Conservation (phyloP, 495 filamentous ascomycete species). For the Amphirosellinia nigrospora region DNA sequence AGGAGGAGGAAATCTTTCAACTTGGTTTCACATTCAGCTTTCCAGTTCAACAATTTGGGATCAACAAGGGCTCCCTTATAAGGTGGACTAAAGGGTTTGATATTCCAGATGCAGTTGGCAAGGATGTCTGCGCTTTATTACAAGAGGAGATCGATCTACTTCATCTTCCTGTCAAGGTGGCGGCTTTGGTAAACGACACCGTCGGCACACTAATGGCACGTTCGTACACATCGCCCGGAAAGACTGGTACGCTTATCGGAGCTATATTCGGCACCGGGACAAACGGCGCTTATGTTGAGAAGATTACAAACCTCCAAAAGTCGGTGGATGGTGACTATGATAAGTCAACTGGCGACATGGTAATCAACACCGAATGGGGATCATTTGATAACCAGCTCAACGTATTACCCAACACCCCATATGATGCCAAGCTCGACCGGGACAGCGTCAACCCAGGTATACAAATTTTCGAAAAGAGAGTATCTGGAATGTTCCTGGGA, state of each 20-base stretch:
- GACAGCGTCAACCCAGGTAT: constrained; percentile 90
- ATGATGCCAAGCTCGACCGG: constrained; percentile 79
- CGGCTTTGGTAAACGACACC: constrained; percentile 95
- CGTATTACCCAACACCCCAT: constrained; percentile 83
- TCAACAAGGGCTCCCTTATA: constrained; percentile 91
- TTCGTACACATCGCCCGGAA: constrained; percentile 90
- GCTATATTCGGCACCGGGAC: constrained; percentile 96
- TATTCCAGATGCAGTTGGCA: constrained; percentile 87
- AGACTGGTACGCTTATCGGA: constrained; percentile 83
- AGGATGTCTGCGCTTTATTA: constrained; percentile 90
- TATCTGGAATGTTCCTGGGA: constrained; percentile 97
- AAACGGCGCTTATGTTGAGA: constrained; percentile 92
- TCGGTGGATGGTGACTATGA: constrained; percentile 72
- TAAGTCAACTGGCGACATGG: constrained; percentile 87
- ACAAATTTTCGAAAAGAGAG: constrained; percentile 98
- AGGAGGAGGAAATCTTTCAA: constrained; percentile 78
- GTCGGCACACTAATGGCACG: constrained; percentile 97
- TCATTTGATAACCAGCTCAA: constrained; percentile 94
- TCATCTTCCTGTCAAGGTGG: constrained; percentile 85
- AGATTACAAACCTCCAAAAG: constrained; percentile 71
- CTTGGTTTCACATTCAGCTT: constrained; percentile 98
- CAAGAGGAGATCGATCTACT: constrained; percentile 91
- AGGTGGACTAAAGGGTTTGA: constrained; percentile 99
- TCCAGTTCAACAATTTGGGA: constrained; percentile 89
- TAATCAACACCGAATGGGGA: constrained; percentile 98